Percentiles rank a stretch among this genome's conserved stretches.
Conservation (phyloP, 148 eudicot species). For the Linanthus parryae region DNA sequence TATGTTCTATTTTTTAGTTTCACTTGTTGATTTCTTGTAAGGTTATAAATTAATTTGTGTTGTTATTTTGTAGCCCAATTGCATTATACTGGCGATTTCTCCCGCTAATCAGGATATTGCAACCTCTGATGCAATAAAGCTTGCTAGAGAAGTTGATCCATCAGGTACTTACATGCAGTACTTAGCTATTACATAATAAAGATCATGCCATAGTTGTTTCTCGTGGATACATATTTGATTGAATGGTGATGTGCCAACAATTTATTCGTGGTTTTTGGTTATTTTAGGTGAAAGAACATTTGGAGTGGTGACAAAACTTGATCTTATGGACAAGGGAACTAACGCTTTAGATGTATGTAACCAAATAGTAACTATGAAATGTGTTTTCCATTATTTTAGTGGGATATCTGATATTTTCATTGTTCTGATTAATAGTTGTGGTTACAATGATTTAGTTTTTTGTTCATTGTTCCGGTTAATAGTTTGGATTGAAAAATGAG, state of each 20-base stretch:
- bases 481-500: background rate
- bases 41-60: too few relatives aligned
- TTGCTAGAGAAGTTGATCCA: conserved; percentile 99
- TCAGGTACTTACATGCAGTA: conserved; percentile 39
- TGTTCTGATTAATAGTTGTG: background rate
- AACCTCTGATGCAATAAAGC: conserved; percentile 99
- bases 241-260: background rate
- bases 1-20: too few relatives aligned
- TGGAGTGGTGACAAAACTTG: conserved; percentile 95
- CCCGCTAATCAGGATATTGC: conserved; percentile 99
- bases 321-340: conserved; percentile 97
- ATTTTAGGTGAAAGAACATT: conserved; percentile 92
- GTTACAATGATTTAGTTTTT: background rate
- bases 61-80: conserved; percentile 78
- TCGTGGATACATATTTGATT: background rate
- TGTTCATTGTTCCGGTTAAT: conserved; percentile 1
- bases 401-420: background rate
- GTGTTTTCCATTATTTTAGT: background rate
- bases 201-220: background rate
- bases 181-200: background rate
- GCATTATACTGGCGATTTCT: conserved; percentile 96
- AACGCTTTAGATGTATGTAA: conserved; percentile 82
- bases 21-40: too few relatives aligned
- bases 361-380: background rate
- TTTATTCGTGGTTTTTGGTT: background rate